Evolutionary conservation across 192 early-diverging fungal species (phyloP).

Genomic region (Dispira simplex): DNA sequence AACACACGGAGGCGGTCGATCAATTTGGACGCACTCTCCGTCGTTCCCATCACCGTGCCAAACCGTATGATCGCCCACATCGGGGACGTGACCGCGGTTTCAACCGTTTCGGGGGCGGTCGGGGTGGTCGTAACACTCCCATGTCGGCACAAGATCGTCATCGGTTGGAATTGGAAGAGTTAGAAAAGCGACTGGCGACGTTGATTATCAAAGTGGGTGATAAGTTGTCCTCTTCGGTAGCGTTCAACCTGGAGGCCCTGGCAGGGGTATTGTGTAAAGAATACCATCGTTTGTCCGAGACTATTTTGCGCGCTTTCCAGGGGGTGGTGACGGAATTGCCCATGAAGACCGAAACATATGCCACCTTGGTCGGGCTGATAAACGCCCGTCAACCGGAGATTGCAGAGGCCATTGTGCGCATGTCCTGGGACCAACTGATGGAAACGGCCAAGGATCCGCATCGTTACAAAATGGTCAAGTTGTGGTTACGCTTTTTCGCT

Average conservation of each 20-base stretch:
- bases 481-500: conserved; percentile 65
- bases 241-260: conserved; percentile 3
- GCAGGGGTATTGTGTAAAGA: background rate
- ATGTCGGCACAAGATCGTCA: background rate
- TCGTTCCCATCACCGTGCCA: conserved; percentile 16
- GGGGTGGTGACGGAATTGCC: conserved; percentile 41
- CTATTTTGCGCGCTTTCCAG: background rate
- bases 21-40: conserved; percentile 33
- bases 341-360: conserved; percentile 59
- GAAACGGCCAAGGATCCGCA: conserved; percentile 33
- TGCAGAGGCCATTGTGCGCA: conserved; percentile 42
- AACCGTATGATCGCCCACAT: conserved; percentile 21
- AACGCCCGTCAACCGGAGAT: conserved; percentile 55
- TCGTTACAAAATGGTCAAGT: conserved; percentile 59
- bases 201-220: conserved; percentile 65
- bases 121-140: conserved; percentile 1
- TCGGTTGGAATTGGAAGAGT: conserved; percentile 34
- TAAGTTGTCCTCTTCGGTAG: conserved; percentile 17
- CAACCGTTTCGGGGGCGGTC: conserved; percentile 12
- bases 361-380: conserved; percentile 65
- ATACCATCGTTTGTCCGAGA: background rate
- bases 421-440: conserved; percentile 31
- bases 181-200: conserved; percentile 46
- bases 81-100: conserved; percentile 20
- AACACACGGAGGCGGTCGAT: conserved; percentile 14